A percentile compares a stretch with the other conserved stretches of the same genome.
Conservation (phyloP, 805 yeast species). For the Monosporozyma unispora region DNA sequence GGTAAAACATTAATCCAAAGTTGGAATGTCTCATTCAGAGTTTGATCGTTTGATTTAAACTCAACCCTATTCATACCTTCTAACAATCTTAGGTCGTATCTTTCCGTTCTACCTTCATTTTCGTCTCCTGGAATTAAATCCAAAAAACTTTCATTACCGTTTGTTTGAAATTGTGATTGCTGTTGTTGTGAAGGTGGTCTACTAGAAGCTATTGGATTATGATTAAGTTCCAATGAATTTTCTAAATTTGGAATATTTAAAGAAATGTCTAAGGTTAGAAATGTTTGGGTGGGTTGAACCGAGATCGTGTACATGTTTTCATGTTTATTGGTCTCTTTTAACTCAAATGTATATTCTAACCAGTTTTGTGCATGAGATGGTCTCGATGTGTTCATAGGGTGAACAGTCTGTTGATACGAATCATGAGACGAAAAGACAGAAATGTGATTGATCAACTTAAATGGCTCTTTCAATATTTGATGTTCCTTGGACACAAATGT, state of each 20-base stretch:
- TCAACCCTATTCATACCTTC: constrained; percentile 28
- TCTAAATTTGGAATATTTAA: constrained; percentile 8
- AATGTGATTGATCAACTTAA: constrained; percentile 17
- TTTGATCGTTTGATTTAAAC: constrained; percentile 13
- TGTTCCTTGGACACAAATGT: constrained; percentile 17
- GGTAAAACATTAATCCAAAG: constrained; percentile 29
- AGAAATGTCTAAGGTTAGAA: constrained; percentile 18
- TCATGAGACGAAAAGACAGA: constrained; percentile 22
- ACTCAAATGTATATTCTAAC: constrained; percentile 25
- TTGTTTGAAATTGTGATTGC: not conserved
- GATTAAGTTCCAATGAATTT: constrained; percentile 16
- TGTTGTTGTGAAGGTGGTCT: not conserved
- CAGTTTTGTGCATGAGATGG: constrained; percentile 26
- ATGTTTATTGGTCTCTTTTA: constrained; percentile 18
- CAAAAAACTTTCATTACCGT: not conserved
- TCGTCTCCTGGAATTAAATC: not conserved
- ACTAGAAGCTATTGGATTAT: constrained; percentile 13
- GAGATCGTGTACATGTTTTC: constrained; percentile 24
- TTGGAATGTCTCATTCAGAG: constrained; percentile 18
- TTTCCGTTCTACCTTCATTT: constrained; percentile 10
- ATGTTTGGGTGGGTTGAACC: constrained; percentile 25
- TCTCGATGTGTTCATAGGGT: constrained; percentile 23
- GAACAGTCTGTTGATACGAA: constrained; percentile 23
- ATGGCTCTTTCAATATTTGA: constrained; percentile 16
- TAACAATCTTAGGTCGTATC: constrained; percentile 22